A percentile compares a stretch with the other conserved stretches of the same genome.
Evolutionary conservation across 331 rosid genomes (phyloP).

Genomic region (Dryas integrifolia): DNA sequence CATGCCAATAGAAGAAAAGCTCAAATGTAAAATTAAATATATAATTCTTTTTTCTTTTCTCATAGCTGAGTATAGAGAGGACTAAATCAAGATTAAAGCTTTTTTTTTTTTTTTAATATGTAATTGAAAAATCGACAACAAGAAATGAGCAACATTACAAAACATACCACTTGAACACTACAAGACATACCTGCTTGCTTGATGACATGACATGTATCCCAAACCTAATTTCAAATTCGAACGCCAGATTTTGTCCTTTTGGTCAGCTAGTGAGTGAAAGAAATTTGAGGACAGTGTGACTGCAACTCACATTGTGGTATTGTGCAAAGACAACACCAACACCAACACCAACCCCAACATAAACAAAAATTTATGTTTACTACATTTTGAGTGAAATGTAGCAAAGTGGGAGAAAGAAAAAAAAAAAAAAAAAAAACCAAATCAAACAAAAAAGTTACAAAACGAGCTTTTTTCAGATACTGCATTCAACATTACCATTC

Average conservation of each 20-base stretch:
- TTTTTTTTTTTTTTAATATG: no score
- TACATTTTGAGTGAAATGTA: not conserved
- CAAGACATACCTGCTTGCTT: not conserved
- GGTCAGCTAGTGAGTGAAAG: not conserved
- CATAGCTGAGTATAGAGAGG: no score
- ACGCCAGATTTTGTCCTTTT: conserved; percentile 1
- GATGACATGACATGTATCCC: not conserved
- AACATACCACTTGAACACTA: not conserved
- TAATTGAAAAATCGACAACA: no score
- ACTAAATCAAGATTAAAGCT: no score
- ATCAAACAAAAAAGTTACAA: no score
- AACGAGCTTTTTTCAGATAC: not conserved
- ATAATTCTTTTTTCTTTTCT: no score
- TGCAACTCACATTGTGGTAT: not conserved
- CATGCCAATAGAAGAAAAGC: no score
- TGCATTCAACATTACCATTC: conserved; percentile 1
- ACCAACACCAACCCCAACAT: not conserved
- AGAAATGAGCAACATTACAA: not conserved
- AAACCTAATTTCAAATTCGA: conserved; percentile 4
- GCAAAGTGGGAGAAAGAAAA: not conserved
- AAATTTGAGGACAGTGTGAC: not conserved
- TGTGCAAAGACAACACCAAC: conserved; percentile 2
- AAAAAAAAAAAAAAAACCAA: not conserved
- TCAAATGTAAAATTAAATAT: no score
- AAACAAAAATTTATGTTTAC: no score